Conservation (phyloP, 1,139 yeast genomes). For the Waltiozyma sp. region DNA sequence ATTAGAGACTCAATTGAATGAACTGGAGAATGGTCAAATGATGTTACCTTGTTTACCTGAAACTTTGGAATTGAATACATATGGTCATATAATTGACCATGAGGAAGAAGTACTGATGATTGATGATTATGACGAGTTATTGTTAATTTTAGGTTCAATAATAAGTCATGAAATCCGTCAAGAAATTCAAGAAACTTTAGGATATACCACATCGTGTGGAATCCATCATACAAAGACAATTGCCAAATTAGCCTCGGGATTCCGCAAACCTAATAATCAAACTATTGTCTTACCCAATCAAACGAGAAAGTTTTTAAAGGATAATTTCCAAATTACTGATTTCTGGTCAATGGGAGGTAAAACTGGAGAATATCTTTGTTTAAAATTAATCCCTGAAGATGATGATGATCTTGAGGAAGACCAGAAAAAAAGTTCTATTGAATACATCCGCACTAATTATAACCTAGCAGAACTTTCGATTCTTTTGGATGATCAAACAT, state of each 20-base stretch:
- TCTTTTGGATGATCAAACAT: conserved; percentile 30
- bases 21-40: conserved; percentile 18
- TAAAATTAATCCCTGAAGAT: conserved; percentile 24
- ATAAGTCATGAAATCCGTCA: conserved; percentile 43
- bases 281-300: conserved; percentile 51
- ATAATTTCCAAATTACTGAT: conserved; percentile 55
- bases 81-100: conserved; percentile 13
- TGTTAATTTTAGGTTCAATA: conserved; percentile 55
- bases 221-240: conserved; percentile 63
- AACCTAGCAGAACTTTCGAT: conserved; percentile 23
- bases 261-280: conserved; percentile 76
- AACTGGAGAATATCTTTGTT: conserved; percentile 51
- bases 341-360: conserved; percentile 92
- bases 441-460: conserved; percentile 30
- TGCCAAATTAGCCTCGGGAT: conserved; percentile 87
- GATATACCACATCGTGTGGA: conserved; percentile 89
- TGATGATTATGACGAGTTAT: conserved; percentile 79
- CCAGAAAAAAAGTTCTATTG: conserved; percentile 35
- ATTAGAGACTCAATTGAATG: conserved; percentile 12
- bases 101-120: conserved; percentile 14
- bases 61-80: conserved; percentile 9
- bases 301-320: conserved; percentile 38
- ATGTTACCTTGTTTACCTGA: conserved; percentile 43
- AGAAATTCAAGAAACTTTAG: conserved; percentile 41
- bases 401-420: conserved; percentile 8